A percentile compares a stretch with the other conserved stretches of the same genome.
These are phyloP conservation scores for Tremella mesenterica DNA, from an alignment of 768 basidiomycete genomes.

Conservation along the genomic window DNA sequence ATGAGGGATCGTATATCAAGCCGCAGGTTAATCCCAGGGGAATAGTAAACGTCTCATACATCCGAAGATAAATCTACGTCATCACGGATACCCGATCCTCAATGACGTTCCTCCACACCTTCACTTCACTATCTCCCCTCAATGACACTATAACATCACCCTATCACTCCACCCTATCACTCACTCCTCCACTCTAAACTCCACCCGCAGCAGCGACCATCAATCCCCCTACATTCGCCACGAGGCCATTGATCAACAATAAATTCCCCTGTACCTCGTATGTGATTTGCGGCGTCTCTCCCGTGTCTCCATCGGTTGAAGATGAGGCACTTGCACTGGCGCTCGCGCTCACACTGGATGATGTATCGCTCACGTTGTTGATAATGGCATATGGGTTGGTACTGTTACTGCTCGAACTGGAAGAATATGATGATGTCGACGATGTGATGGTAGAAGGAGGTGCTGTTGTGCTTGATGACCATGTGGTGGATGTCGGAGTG, in stretches of 20 bases:
- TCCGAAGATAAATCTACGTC: too few species aligned
- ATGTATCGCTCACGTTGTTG: too few species aligned
- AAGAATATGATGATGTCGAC: constrained; percentile 6
- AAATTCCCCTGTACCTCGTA: constrained; percentile 10
- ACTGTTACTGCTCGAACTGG: constrained; percentile 8
- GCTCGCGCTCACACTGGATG: not conserved
- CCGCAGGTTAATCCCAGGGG: too few species aligned
- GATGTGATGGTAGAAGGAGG: constrained; percentile 5
- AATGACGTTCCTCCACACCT: too few species aligned
- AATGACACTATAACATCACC: not conserved
- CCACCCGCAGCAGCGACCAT: constrained; percentile 30
- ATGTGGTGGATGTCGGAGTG: not conserved
- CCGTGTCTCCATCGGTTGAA: not conserved
- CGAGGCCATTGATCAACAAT: constrained; percentile 26
- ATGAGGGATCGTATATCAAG: too few species aligned
- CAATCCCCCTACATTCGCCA: constrained; percentile 32
- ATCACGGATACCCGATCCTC: too few species aligned
- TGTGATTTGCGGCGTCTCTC: not conserved
- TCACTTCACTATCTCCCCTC: too few species aligned
- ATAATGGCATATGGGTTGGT: not conserved
- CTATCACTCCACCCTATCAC: too few species aligned
- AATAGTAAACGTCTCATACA: too few species aligned
- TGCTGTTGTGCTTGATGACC: constrained; percentile 15
- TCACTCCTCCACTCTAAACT: not conserved
- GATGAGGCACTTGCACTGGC: constrained; percentile 3